Conservation (phyloP, 73 alveolate species). For the Blepharisma japonicum region DNA sequence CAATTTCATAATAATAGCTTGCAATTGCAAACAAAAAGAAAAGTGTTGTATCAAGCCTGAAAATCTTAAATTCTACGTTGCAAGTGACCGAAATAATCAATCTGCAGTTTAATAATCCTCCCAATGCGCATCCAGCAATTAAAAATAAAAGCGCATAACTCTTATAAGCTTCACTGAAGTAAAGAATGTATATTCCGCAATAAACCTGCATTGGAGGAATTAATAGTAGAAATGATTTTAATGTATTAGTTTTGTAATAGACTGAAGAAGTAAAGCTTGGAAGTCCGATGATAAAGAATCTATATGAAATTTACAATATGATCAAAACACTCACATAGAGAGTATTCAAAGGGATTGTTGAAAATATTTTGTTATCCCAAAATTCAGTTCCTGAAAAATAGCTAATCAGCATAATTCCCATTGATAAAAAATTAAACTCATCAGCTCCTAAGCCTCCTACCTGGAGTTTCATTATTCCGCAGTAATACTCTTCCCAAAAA, state of each 20-base stretch:
- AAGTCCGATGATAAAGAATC: background rate
- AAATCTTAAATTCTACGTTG: too few relatives aligned
- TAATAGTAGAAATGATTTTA: background rate
- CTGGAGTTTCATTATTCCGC: background rate
- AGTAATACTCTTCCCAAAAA: background rate
- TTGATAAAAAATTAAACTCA: background rate
- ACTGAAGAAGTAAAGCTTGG: background rate
- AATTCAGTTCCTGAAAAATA: background rate
- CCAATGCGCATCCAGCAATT: background rate
- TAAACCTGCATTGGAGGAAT: background rate
- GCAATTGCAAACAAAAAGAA: too few relatives aligned
- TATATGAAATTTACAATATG: background rate
- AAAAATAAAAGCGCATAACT: background rate
- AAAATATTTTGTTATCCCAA: background rate
- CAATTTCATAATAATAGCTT: too few relatives aligned
- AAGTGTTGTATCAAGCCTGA: too few relatives aligned
- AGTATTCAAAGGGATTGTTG: background rate
- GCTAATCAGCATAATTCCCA: background rate
- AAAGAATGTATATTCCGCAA: background rate
- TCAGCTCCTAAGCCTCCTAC: background rate
- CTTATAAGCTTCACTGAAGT: conserved; percentile 8
- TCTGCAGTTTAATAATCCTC: background rate
- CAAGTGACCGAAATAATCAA: background rate
- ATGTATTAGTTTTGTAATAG: too few relatives aligned
- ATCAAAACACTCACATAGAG: background rate